Conservation (phyloP, 177 flowering plant species). For the Vitis hybrid region DNA sequence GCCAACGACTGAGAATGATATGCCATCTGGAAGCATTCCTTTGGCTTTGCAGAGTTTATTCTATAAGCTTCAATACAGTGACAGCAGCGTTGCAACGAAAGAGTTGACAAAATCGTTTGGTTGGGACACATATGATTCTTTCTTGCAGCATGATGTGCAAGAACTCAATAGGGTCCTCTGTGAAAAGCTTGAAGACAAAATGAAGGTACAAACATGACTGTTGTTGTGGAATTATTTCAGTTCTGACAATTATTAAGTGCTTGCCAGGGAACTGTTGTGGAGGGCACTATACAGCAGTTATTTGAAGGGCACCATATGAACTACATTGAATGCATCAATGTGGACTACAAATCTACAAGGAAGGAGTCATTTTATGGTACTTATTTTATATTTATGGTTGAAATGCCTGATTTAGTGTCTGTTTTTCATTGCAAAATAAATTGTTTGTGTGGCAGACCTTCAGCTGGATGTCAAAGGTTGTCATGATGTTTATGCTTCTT, state of each 20-base stretch:
- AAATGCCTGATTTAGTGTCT: constrained; percentile 5
- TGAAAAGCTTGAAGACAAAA: constrained; percentile 59
- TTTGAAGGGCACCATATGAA: constrained; percentile 87
- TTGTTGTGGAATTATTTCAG: too few species aligned
- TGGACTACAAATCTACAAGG: constrained; percentile 76
- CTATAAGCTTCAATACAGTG: constrained; percentile 51
- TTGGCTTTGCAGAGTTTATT: constrained; percentile 55
- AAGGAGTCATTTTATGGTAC: constrained; percentile 83
- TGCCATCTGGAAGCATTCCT: constrained; percentile 56
- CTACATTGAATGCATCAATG: constrained; percentile 77
- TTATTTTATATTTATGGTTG: constrained; percentile 3
- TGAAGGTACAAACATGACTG: constrained; percentile 38
- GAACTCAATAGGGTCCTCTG: constrained; percentile 55
- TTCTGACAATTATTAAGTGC: too few species aligned
- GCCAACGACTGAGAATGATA: constrained; percentile 52
- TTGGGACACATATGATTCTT: constrained; percentile 59
- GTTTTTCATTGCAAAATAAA: neutral
- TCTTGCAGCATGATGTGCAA: constrained; percentile 67
- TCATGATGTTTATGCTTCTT: constrained; percentile 79
- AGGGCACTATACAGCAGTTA: constrained; percentile 75
- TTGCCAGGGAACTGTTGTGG: constrained; percentile 70
- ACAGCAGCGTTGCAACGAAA: constrained; percentile 44
- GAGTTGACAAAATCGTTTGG: constrained; percentile 66
- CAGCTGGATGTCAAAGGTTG: constrained; percentile 86
- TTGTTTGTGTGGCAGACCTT: constrained; percentile 42